A percentile compares a stretch with the other conserved stretches of the same genome.
Conservation (phyloP, 2,329 filamentous ascomycete genomes). For the Chaetomium strumarium region DNA sequence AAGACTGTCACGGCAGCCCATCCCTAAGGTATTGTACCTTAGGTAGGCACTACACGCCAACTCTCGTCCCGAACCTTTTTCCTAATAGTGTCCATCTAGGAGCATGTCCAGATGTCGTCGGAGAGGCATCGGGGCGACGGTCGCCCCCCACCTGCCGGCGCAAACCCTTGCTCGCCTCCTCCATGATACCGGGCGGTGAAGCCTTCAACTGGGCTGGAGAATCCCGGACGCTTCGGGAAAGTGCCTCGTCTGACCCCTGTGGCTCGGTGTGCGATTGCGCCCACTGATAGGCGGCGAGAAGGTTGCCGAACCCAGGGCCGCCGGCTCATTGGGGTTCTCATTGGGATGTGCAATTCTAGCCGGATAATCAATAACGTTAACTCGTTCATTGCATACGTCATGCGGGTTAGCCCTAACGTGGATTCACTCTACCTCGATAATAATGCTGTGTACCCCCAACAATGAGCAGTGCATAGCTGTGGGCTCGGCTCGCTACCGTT, state of each 20-base stretch:
- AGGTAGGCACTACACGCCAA: neutral
- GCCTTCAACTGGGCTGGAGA: slow-evolving; percentile 11
- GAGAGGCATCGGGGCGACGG: slow-evolving; percentile 6
- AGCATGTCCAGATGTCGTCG: neutral
- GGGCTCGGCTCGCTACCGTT: neutral
- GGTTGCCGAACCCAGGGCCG: slow-evolving; percentile 8
- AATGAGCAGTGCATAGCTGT: neutral
- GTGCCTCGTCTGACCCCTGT: slow-evolving; percentile 11
- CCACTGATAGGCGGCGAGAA: slow-evolving; percentile 14
- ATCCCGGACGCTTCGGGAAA: slow-evolving; percentile 17
- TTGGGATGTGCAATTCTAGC: slow-evolving; percentile 8
- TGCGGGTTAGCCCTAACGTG: slow-evolving; percentile 9
- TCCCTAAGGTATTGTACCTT: no score
- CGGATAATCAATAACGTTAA: neutral
- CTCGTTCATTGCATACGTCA: neutral
- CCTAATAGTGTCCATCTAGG: neutral
- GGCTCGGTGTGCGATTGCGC: slow-evolving; percentile 11
- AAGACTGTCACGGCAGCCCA: neutral
- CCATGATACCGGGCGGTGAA: slow-evolving; percentile 22
- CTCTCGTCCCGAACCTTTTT: neutral
- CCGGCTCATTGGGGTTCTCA: slow-evolving; percentile 15
- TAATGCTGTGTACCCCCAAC: neutral
- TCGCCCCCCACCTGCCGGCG: slow-evolving; percentile 9
- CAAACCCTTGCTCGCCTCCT: slow-evolving; percentile 6
- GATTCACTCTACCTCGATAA: neutral